Evolutionary conservation across 495 filamentous ascomycete species (phyloP), one percentile per base, ranked within the genome.

Genomic region (Penicillium pancosmium): DNA sequence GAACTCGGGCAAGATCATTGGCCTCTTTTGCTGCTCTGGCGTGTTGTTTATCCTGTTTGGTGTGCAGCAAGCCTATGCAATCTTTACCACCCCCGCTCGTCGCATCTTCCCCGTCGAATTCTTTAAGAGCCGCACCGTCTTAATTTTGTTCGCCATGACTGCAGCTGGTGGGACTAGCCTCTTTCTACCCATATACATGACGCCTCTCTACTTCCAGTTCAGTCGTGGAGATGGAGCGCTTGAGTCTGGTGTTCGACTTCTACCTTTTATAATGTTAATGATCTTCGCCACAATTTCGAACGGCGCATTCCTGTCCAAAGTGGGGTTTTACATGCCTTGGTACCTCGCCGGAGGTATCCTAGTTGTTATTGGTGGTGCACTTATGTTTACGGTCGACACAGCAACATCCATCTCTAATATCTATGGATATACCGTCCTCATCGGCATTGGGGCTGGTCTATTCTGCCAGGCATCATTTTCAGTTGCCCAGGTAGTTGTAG

Each of bases 91-190:
- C 0, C 34, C 54, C 0, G 59, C 66, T 4, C 66, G 68, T 23
- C 80, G 84, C 4, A 69, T 86, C 27, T 82, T 84, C 57, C 84
- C 85, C 0, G 62, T 80, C 0, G 69, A 84, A 25, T 76, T 82
- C 47, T 62, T 88, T 23, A 59, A 58, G 4, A 66, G 69, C 19
- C 76, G 74, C 0, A 74, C 72, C 0, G 69, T 79, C 43, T 49
- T 82, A 11, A 65, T 86, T 16, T 65, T 86, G 2, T 80, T 78
- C 62, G 52, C 67, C 18, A 59, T 69, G 40, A 78, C 74, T 6
- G 66, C 77, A 0, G 67, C 67, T 10, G 71, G 36, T 19, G 46
- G 52, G 10, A 36, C 46, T 11, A 16, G 38, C 4, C 56, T 73
- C 34, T 78, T 75, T 34, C 50, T 77, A 12, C 53, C 72, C 0